These are phyloP conservation scores for Phaffomyces antillensis DNA, from an alignment of 805 yeast genomes.

Conservation along the genomic window DNA sequence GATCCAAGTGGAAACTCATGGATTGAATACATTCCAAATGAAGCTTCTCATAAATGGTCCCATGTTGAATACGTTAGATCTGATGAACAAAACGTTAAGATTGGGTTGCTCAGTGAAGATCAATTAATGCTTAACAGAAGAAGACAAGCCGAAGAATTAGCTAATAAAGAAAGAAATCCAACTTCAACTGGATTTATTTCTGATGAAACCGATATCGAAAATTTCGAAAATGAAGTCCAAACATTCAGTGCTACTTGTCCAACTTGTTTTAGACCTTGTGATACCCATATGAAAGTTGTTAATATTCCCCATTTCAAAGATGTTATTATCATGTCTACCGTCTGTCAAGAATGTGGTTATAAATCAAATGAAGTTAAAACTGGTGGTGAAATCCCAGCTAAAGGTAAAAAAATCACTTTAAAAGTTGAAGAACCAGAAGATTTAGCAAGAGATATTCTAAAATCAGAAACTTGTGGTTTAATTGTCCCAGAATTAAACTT, in stretches of 20 bases:
- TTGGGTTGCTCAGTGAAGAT: constrained; percentile 70
- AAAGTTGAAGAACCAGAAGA: constrained; percentile 81
- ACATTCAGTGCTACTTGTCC: constrained; percentile 91
- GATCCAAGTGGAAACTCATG: constrained; percentile 98
- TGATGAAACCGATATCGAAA: constrained; percentile 76
- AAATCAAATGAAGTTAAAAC: constrained; percentile 97
- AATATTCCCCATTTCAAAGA: constrained; percentile 97
- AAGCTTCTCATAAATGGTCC: constrained; percentile 85
- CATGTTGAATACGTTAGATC: constrained; percentile 75
- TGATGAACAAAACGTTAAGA: constrained; percentile 77
- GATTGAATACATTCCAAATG: constrained; percentile 85
- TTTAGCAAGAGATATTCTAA: constrained; percentile 86
- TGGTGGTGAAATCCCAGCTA: constrained; percentile 90
- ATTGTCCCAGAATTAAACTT: constrained; percentile 79
- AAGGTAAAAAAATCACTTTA: constrained; percentile 70
- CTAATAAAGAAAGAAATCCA: constrained; percentile 27
- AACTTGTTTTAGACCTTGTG: constrained; percentile 73
- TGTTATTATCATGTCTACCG: constrained; percentile 92
- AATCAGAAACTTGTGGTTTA: constrained; percentile 89
- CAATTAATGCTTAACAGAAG: constrained; percentile 35
- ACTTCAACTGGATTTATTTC: constrained; percentile 52
- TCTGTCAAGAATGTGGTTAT: constrained; percentile 88
- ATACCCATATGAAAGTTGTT: constrained; percentile 94
- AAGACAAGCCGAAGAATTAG: constrained; percentile 18
- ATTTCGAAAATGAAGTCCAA: constrained; percentile 84